A percentile compares a stretch with the other conserved stretches of the same genome.
Conservation (phyloP, 1,284 basidiomycete genomes). For the Lentinus polychrous region DNA sequence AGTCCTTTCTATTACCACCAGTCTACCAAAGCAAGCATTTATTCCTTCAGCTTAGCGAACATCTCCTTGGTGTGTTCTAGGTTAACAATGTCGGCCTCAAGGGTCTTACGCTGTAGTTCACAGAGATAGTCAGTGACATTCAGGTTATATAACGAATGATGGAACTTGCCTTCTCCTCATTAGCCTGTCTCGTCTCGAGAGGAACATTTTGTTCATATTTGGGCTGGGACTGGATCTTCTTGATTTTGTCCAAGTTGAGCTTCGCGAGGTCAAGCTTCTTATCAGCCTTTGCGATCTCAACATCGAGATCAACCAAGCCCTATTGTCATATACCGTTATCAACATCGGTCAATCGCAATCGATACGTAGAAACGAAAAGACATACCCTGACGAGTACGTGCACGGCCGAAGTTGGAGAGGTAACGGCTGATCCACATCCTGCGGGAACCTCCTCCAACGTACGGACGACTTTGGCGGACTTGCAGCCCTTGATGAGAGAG, state of each 20-base stretch:
- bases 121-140: conserved; percentile 3
- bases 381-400: conserved; percentile 82
- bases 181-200: conserved; percentile 64
- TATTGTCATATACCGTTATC: conserved; percentile 23
- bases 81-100: conserved; percentile 39
- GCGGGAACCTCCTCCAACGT: conserved; percentile 61
- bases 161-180: conserved; percentile 62
- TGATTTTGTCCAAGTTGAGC: conserved; percentile 69
- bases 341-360: background rate
- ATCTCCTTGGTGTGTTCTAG: conserved; percentile 37
- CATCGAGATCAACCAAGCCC: conserved; percentile 77
- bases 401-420: conserved; percentile 70
- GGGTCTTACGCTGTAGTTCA: conserved; percentile 31
- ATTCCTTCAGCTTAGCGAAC: conserved; percentile 32
- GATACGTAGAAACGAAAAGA: background rate
- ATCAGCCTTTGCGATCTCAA: conserved; percentile 80
- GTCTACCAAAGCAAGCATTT: background rate
- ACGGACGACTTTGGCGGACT: conserved; percentile 46
- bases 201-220: conserved; percentile 81
- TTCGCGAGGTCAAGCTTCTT: conserved; percentile 77
- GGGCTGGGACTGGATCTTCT: conserved; percentile 64
- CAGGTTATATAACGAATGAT: background rate
- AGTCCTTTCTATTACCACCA: too few relatives aligned
- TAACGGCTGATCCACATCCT: conserved; percentile 83
- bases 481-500: conserved; percentile 87